A percentile compares a stretch with the other conserved stretches of the same genome.
Conservation (phyloP, 192 early-diverging fungal species). For the Powellomyces hirtus region DNA sequence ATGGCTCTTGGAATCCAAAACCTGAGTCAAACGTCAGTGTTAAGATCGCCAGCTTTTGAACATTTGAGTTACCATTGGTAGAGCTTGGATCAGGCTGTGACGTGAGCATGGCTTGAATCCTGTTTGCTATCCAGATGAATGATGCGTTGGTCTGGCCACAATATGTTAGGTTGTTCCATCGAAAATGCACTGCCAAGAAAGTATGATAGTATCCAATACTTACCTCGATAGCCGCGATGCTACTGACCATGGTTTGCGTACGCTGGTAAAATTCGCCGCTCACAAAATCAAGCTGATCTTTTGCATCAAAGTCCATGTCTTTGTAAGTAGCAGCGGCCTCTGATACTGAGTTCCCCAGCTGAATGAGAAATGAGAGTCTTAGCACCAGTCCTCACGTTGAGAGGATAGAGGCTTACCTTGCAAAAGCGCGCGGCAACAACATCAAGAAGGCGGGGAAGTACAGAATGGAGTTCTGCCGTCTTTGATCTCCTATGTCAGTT, state of each 20-base stretch:
- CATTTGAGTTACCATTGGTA: no score
- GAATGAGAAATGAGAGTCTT: not conserved
- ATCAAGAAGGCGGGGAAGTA: not conserved
- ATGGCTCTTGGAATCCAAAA: not conserved
- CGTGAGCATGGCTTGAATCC: conserved; percentile 6
- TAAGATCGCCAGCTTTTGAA: not conserved
- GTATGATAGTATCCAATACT: not conserved
- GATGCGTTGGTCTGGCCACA: conserved; percentile 1
- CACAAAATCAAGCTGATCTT: conserved; percentile 1
- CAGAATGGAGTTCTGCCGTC: conserved; percentile 5
- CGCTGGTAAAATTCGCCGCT: conserved; percentile 9
- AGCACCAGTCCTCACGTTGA: not conserved
- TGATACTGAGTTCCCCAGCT: not conserved
- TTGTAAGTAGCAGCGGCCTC: conserved; percentile 18
- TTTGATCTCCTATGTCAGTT: no score
- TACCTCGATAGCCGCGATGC: conserved; percentile 5
- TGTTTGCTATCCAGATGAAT: conserved; percentile 6
- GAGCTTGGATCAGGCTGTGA: no score
- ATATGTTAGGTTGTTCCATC: not conserved
- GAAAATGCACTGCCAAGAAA: not conserved
- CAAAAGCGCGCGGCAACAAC: conserved; percentile 15
- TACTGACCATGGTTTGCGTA: conserved; percentile 16
- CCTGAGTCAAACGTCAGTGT: not conserved
- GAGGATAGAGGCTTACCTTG: not conserved
- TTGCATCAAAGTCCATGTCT: conserved; percentile 25